Base-by-base conservation (phyloP, 352 stramenopile species). In the Phytophthora europaea region DNA sequence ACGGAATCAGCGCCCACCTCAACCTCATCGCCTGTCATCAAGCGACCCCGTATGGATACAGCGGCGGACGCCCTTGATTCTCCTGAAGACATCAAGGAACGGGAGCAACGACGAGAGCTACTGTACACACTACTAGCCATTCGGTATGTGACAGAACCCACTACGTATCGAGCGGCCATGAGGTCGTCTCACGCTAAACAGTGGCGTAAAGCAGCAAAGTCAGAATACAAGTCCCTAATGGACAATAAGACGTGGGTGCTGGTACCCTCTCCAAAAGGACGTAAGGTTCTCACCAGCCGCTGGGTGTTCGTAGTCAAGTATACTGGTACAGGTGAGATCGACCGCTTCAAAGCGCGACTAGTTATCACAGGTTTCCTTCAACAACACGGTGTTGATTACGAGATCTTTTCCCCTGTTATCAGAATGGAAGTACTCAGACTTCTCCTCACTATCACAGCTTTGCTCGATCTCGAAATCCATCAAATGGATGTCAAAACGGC, bases 401-500 rank as follows among this genome's bases (percentile, higher is more conserved):
- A 61, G 33, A 61, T 50, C 6, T 50, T 61, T 8, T 61, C 54
- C 3, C 54, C 54, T 61, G 54, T 48, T 47, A 61, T 61, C n/a
- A 61, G 54, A 18, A 59, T 59, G 52, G 52, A 45, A 20, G 57
- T 54, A 36, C 40, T 54, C 23, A 28, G 38, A 38, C 57, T 65
- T 9, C 40, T 65, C 10, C 58, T 56, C 5, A 65, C 38, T 0
- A 65, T 65, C 20, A 38, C 40, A 28, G 57, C 57, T 0, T 20
- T 52, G 10, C 45, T 65, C 13, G 65, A 81, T 22, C 70, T 61
- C 28, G 59, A 72, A 47, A 20, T 69, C 23, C 56, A 75, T 22
- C 65, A 81, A 38, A 72, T 72, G 48, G 64, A 78, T 59, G 63
- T 75, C 1, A 78, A 75, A 18, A 78, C 64, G 0, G 69, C 56